These are phyloP conservation scores for Leptomonas seymouri DNA, from an alignment of 208 protist genomes.

Conservation along the genomic window DNA sequence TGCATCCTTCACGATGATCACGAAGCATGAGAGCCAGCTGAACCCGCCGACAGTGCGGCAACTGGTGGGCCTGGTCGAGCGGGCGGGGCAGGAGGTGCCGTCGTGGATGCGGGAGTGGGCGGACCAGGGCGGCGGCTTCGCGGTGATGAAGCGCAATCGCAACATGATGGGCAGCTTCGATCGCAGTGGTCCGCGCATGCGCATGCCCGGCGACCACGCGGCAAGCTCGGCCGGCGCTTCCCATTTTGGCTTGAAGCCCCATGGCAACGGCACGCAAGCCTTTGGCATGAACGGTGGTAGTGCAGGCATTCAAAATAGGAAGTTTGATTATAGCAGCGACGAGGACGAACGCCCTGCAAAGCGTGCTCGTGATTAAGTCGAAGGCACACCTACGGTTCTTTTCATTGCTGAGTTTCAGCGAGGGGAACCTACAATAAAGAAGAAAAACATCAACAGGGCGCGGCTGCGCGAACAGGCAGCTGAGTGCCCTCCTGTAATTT, in stretches of 20 bases:
- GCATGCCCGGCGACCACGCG: conserved; percentile 46
- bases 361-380: conserved; percentile 20
- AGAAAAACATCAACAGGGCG: no score
- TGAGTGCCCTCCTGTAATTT: no score
- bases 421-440: no score
- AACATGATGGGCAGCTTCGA: conserved; percentile 65
- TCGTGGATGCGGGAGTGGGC: conserved; percentile 79
- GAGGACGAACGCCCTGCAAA: conserved; percentile 54
- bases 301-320: conserved; percentile 49
- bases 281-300: conserved; percentile 40
- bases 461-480: no score
- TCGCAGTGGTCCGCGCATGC: conserved; percentile 46
- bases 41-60: conserved; percentile 80
- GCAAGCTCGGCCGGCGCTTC: conserved; percentile 1
- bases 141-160: conserved; percentile 65
- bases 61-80: conserved; percentile 69
- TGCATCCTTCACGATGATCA: conserved; percentile 86
- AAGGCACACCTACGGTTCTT: no score
- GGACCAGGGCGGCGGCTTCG: conserved; percentile 40
- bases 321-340: conserved; percentile 71
- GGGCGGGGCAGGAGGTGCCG: conserved; percentile 75
- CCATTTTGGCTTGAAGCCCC: conserved; percentile 33
- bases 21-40: conserved; percentile 89
- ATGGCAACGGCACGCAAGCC: conserved; percentile 35
- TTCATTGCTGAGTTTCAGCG: no score